phyloP scores from a whole-genome alignment of 2,329 filamentous ascomycete genomes.

The Apiospora koreana region DNA sequence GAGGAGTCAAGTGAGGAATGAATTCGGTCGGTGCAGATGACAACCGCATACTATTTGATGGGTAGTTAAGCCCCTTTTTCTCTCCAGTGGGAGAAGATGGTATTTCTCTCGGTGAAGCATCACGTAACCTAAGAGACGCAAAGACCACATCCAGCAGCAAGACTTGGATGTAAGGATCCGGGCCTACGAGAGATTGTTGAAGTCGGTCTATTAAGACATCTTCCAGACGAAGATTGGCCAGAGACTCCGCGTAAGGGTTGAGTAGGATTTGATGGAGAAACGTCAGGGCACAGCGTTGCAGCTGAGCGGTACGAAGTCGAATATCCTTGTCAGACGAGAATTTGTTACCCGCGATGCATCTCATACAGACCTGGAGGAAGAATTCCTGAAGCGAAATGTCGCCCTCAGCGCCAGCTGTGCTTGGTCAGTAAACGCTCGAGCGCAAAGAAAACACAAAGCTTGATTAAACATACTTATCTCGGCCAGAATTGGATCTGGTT shows the following conservation, averaged over 20 bases:
- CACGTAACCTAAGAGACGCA: constrained; percentile 68
- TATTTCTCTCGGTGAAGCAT: constrained; percentile 40
- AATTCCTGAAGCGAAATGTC: constrained; percentile 67
- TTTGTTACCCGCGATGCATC: constrained; percentile 54
- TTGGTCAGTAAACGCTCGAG: constrained; percentile 27
- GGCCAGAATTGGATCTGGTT: constrained; percentile 44
- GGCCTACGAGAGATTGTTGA: constrained; percentile 56
- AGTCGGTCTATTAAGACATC: constrained; percentile 70
- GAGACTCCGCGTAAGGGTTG: constrained; percentile 59
- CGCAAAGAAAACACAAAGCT: neutral
- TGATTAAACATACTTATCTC: constrained; percentile 50
- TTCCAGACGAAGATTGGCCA: constrained; percentile 70
- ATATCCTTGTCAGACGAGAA: constrained; percentile 37
- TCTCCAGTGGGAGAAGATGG: constrained; percentile 49
- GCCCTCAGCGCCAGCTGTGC: constrained; percentile 51
- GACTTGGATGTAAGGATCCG: constrained; percentile 73
- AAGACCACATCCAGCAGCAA: constrained; percentile 78
- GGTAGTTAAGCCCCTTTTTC: constrained; percentile 47
- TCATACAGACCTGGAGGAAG: constrained; percentile 66
- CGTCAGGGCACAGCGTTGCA: constrained; percentile 71
- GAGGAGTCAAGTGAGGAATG: constrained; percentile 43
- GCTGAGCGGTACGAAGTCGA: constrained; percentile 57
- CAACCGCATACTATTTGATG: constrained; percentile 38
- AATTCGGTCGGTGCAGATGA: constrained; percentile 37
- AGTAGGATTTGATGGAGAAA: constrained; percentile 70